phyloP scores from a whole-genome alignment of 140 eudicot genomes.

The Oenanthe javanica region DNA sequence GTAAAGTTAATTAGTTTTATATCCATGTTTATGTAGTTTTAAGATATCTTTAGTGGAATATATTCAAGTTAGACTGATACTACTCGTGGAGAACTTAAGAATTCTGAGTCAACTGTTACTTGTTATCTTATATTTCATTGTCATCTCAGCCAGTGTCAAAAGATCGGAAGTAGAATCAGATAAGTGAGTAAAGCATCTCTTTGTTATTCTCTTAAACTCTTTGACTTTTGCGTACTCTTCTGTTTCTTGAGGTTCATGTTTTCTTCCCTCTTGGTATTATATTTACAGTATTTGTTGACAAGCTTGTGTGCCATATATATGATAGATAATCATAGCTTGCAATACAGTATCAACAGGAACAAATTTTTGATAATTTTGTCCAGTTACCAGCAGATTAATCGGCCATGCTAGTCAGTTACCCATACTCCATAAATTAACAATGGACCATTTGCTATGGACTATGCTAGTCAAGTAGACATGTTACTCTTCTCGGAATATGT shows the following conservation, averaged over 20 bases:
- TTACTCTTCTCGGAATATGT: no score
- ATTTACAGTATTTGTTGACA: neutral
- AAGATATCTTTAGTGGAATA: neutral
- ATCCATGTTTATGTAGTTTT: neutral
- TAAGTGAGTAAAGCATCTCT: neutral
- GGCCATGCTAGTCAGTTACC: neutral
- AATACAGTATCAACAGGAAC: neutral
- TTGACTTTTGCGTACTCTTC: neutral
- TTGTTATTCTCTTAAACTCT: neutral
- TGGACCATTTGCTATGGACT: neutral
- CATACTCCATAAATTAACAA: neutral
- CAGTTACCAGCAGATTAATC: neutral
- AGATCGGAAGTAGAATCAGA: neutral
- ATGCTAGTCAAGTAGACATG: no score
- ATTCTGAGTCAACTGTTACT: no score
- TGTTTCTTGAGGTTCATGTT: neutral
- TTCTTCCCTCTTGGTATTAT: neutral
- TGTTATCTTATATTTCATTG: neutral
- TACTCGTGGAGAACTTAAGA: neutral
- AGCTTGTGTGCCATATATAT: neutral
- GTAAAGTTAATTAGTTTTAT: neutral
- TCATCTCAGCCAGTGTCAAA: neutral
- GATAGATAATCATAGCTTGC: neutral
- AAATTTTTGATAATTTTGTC: neutral
- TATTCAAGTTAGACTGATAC: neutral